Percentiles rank a stretch among this genome's conserved stretches.
Conservation (phyloP, 2,329 filamentous ascomycete species). For the Ophiostoma australiae region DNA sequence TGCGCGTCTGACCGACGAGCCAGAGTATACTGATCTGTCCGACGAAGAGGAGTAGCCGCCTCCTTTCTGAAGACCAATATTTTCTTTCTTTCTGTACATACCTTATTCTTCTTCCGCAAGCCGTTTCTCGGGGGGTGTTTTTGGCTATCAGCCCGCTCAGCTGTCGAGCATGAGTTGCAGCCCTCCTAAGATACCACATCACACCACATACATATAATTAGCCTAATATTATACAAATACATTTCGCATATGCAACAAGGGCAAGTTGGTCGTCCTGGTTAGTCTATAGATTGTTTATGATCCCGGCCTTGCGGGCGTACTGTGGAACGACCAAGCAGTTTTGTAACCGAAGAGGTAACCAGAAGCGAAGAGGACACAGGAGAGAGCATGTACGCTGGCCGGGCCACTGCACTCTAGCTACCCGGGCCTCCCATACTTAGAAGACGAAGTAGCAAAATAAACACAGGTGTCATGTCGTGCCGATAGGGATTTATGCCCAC, state of each 20-base stretch:
- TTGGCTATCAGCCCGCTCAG: neutral
- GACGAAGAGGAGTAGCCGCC: slow-evolving; percentile 4
- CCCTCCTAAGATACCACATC: neutral
- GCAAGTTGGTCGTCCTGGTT: neutral
- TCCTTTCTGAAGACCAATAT: neutral
- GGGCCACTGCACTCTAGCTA: neutral
- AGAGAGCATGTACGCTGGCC: neutral
- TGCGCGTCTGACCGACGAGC: neutral
- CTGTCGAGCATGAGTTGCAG: neutral
- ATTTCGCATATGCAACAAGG: neutral
- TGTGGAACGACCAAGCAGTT: neutral
- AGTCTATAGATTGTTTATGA: neutral
- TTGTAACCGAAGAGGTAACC: neutral
- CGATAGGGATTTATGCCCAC: neutral
- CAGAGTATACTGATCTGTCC: slow-evolving; percentile 12
- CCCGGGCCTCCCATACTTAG: neutral
- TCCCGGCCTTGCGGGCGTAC: no score
- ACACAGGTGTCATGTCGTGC: neutral
- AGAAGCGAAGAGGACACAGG: neutral
- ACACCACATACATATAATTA: neutral
- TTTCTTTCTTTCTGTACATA: slow-evolving; percentile 3
- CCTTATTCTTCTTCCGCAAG: neutral
- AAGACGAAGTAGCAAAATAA: neutral
- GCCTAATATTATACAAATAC: neutral
- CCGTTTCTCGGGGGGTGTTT: slow-evolving; percentile 12